Evolutionary conservation across 1,284 basidiomycete species (phyloP).

Genomic region (Irpex sp.): DNA sequence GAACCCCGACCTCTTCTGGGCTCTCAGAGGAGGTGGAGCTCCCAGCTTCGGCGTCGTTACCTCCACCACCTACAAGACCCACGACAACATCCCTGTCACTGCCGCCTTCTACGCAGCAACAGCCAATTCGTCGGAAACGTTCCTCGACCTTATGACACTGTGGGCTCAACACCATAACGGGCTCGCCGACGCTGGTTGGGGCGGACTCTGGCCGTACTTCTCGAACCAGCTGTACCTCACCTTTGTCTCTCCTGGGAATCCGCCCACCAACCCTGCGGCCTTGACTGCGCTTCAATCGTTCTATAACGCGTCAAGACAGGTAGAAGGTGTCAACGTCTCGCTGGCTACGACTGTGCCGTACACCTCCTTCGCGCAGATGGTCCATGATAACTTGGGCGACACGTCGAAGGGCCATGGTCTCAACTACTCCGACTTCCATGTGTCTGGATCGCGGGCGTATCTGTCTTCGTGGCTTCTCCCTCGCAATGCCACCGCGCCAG

Average conservation of each 20-base stretch:
- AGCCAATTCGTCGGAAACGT: slow-evolving; percentile 7
- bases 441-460: neutral
- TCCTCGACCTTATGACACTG: slow-evolving; percentile 15
- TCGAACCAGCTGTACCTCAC: neutral
- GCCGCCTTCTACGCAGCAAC: slow-evolving; percentile 21
- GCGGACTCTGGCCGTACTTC: neutral
- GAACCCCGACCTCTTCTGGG: slow-evolving; percentile 45
- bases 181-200: slow-evolving; percentile 21
- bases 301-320: neutral
- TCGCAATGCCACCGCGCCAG: neutral
- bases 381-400: neutral
- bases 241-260: neutral
- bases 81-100: slow-evolving; percentile 28
- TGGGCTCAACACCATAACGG: slow-evolving; percentile 19
- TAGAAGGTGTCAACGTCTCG: neutral
- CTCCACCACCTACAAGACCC: slow-evolving; percentile 34
- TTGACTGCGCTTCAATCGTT: neutral
- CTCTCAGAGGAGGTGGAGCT: slow-evolving; percentile 47
- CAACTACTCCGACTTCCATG: neutral
- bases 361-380: neutral
- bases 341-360: neutral
- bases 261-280: neutral
- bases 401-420: neutral
- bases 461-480: neutral
- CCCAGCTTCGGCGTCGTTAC: slow-evolving; percentile 32